These are phyloP conservation scores for Quambalaria eucalypti DNA, from an alignment of 1,284 basidiomycete species.

Conservation along the genomic window DNA sequence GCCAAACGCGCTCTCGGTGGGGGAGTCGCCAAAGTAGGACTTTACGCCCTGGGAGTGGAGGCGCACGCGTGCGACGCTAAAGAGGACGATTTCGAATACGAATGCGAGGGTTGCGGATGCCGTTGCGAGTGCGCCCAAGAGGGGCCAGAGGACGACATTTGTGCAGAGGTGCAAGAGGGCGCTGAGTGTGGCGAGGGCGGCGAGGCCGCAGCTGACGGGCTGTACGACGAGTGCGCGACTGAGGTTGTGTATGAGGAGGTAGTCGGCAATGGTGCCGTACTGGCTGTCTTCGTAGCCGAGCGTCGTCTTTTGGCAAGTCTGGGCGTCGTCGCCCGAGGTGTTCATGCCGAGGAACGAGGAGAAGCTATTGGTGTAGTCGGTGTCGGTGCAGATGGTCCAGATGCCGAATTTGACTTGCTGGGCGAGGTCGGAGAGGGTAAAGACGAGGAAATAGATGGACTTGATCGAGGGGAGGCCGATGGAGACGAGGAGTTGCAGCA, in stretches of 20 bases:
- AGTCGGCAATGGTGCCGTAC: not conserved
- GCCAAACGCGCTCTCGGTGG: not conserved
- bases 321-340: not conserved
- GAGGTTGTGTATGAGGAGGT: not conserved
- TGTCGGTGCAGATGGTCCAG: not conserved
- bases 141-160: not conserved
- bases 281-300: not conserved
- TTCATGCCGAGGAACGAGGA: not conserved
- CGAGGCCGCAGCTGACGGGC: not conserved
- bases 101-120: not conserved
- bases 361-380: not conserved
- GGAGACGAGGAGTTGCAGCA: not conserved
- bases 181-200: not conserved
- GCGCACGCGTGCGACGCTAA: not conserved
- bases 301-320: not conserved
- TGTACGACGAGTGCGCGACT: not conserved
- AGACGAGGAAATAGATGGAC: not conserved
- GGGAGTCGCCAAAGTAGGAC: not conserved
- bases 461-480: not conserved
- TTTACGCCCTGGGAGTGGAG: not conserved
- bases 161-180: not conserved
- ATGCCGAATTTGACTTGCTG: not conserved
- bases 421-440: not conserved
- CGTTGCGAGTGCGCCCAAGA: not conserved
- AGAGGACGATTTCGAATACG: conserved; percentile 1